These are phyloP conservation scores for Monosporascus cannonballus DNA, from an alignment of 2,329 filamentous ascomycete genomes.

Conservation along the genomic window DNA sequence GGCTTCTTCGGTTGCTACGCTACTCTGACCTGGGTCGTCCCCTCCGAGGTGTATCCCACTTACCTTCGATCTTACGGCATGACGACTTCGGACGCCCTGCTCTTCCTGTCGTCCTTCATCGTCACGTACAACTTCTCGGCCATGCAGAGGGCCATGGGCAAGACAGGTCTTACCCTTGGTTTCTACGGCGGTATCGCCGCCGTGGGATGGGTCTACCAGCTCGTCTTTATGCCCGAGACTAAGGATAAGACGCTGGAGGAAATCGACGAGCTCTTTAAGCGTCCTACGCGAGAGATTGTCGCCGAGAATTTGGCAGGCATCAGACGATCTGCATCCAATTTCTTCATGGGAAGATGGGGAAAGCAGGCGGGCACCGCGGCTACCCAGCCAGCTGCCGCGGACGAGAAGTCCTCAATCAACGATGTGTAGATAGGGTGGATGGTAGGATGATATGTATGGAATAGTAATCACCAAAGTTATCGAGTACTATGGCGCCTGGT, in stretches of 20 bases:
- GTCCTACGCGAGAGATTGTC: conserved; percentile 58
- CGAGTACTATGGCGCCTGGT: no score
- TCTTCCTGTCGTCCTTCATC: conserved; percentile 67
- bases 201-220: conserved; percentile 64
- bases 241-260: conserved; percentile 65
- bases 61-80: conserved; percentile 69
- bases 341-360: conserved; percentile 11
- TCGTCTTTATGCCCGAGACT: conserved; percentile 71
- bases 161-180: conserved; percentile 59
- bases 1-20: conserved; percentile 62
- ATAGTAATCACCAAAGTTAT: no score
- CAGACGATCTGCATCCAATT: conserved; percentile 4
- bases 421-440: neutral
- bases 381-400: neutral
- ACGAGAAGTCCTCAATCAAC: neutral
- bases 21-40: conserved; percentile 60
- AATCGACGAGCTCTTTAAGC: conserved; percentile 61
- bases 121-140: conserved; percentile 70
- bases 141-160: conserved; percentile 63
- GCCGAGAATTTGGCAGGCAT: conserved; percentile 45
- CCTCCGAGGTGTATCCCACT: conserved; percentile 65
- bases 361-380: neutral
- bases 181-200: conserved; percentile 72
- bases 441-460: neutral
- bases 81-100: conserved; percentile 60